A percentile compares a stretch with the other conserved stretches of the same genome.
phyloP scores from a whole-genome alignment of 2,329 filamentous ascomycete genomes.

The Penicillium glabrum region DNA sequence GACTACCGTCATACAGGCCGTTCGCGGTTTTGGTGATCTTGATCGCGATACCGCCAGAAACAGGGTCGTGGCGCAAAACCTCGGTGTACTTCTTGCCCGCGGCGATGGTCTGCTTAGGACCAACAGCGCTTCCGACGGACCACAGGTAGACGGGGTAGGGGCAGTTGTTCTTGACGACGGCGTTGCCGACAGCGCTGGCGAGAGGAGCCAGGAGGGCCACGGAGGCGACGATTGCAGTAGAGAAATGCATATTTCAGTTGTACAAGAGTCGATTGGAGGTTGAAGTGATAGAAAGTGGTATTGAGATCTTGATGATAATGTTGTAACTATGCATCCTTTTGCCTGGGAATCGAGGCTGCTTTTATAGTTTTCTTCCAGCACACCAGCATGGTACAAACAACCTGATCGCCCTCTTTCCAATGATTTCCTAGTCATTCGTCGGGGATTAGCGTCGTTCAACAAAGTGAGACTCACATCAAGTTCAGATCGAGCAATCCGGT shows the following conservation, averaged over 20 bases:
- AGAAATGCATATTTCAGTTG: conserved; percentile 31
- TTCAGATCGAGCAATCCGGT: not conserved
- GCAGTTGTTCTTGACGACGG: conserved; percentile 42
- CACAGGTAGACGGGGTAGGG: conserved; percentile 28
- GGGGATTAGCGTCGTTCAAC: not conserved
- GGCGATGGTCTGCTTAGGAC: conserved; percentile 30
- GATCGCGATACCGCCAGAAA: conserved; percentile 43
- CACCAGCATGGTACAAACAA: not conserved
- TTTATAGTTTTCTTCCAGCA: not conserved
- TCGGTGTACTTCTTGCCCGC: conserved; percentile 37
- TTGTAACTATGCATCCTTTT: too few relatives aligned
- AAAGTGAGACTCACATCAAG: not conserved
- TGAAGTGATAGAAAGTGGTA: not conserved
- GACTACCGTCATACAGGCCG: conserved; percentile 37
- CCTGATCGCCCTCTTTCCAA: not conserved
- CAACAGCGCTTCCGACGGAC: conserved; percentile 33
- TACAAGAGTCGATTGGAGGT: not conserved
- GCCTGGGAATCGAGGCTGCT: not conserved
- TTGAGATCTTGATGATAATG: not conserved
- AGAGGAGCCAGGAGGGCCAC: conserved; percentile 34
- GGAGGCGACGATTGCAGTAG: conserved; percentile 27
- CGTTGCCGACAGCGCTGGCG: conserved; percentile 36
- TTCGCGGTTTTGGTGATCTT: conserved; percentile 41
- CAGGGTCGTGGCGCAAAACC: conserved; percentile 33
- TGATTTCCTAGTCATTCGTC: not conserved